A percentile compares a stretch with the other conserved stretches of the same genome.
These are phyloP conservation scores for Cicer arietinum DNA, from an alignment of 306 rosid genomes.

Conservation along the genomic window DNA sequence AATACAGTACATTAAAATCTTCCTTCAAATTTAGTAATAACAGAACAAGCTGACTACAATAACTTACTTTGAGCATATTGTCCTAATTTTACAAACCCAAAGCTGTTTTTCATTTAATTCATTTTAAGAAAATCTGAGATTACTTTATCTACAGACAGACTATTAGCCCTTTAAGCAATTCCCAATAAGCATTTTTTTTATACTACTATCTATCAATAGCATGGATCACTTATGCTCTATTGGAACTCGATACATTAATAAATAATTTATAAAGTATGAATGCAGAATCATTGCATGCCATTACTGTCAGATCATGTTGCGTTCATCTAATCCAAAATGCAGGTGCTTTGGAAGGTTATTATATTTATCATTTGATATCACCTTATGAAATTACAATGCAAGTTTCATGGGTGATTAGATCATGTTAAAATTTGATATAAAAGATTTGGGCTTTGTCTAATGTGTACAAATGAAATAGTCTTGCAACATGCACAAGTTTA, in stretches of 20 bases:
- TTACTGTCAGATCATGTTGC: constrained; percentile 50
- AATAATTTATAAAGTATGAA: constrained; percentile 39
- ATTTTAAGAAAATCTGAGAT: constrained; percentile 29
- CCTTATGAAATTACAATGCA: constrained; percentile 23
- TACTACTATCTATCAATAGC: constrained; percentile 31
- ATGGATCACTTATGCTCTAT: constrained; percentile 47
- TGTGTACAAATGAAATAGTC: no score
- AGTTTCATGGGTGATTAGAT: neutral
- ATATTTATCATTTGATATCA: constrained; percentile 3
- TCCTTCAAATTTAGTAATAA: neutral
- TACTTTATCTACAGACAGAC: constrained; percentile 39
- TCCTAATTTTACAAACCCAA: constrained; percentile 25
- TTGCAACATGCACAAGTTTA: no score
- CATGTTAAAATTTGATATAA: neutral
- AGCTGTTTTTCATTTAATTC: constrained; percentile 36
- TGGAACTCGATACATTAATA: constrained; percentile 56
- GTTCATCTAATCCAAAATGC: constrained; percentile 44
- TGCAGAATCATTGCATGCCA: constrained; percentile 52
- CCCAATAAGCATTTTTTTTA: constrained; percentile 43
- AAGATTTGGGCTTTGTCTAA: no score
- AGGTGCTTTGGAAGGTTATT: constrained; percentile 21
- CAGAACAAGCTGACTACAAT: constrained; percentile 13
- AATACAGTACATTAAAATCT: neutral
- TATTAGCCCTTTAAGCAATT: constrained; percentile 48
- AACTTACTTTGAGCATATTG: constrained; percentile 2